Base-by-base conservation (phyloP, 2,329 filamentous ascomycete species). In the Tolypocladium ophioglossoides region DNA sequence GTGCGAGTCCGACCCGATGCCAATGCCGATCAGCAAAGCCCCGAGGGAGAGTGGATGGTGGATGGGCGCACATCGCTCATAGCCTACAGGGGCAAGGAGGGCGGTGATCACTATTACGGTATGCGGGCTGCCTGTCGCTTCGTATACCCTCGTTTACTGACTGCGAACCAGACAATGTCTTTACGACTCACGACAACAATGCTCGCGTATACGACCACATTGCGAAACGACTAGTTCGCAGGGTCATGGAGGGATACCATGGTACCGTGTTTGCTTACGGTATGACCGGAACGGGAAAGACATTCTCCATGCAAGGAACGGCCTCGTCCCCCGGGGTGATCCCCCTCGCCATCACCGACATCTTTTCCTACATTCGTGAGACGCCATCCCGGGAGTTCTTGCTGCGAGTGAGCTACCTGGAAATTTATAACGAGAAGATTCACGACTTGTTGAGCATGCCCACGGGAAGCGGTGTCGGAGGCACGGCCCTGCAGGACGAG, bases 231-330 rank as follows among this genome's bases (percentile, higher is more conserved):
- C 78, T 99, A 52, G 94, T 99, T 49, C 87, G 94, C 62, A 82
- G 94, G 64, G 94, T 99, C 51, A 99, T 99, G 94, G 94, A 99
- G 74, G 94, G 94, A 44, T 99, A 97, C 68, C 92, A 97, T 65
- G 94, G 92, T 56, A 99, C 94, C 1, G 94, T 99, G 27, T 97
- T 99, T 68, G 92, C 92, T 20, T 99, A 99, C 69, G 94, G 94
- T 66, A 97, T 97, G 91, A 99, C 94, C 4, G 94, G 94, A 58
- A 97, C 94, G 0, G 94, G 94, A 62, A 99, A 99, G 75, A 99
- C 94, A 0, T 99, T 97, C 69, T 97, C 92, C 40, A 99, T 99
- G 94, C 94, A 99, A 74, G 94, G 94, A 62, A 99, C 94, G 12
- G 91, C 91, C 48, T 89, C 89, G 3, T 95, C 91, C 40, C 94